Evolutionary conservation across 1,284 basidiomycete species (phyloP), one percentile per base, ranked within the genome.

Genomic region (Sporisorium scitamineum): DNA sequence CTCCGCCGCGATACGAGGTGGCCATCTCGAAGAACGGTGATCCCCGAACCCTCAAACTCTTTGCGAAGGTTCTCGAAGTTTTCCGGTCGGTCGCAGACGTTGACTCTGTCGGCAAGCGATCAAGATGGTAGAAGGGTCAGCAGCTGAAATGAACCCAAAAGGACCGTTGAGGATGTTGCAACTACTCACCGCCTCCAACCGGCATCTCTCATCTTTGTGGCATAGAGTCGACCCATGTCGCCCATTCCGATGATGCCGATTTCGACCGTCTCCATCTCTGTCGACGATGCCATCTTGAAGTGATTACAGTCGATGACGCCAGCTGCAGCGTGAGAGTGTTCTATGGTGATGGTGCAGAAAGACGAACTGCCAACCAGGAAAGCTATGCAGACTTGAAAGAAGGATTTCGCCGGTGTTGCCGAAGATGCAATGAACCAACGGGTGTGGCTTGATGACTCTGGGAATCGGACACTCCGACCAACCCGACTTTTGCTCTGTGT

Each of bases 201-300:
- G 2, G 91, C 94, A 10, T 88, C 88, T 9, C 90, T 89, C 37
- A 98, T 88, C 44, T 88, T 86, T 41, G 89, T 89, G 0, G 95
- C 94, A 85, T 98, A 99, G 92, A 99, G 93, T 78, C 89, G 89
- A 5, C 96, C 96, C 96, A 98, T 99, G 69, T 94, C 85, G 34
- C 85, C 87, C 85, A 87, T 87, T 8, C 87, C 87, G 50, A 87
- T 87, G 74, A 87, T 82, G 31, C 87, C 87, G 53, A 86, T 78
- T 58, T 83, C 69, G 57, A 86, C 45, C 10, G 54, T 54, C 1
- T 69, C 70, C 75, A 70, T 72, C 45, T 80, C 79, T 20, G 61
- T 42, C 29, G 59, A 34, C 13, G 63, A 60, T 10, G 59, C 29
- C 67, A 70, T 70, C 22, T 24, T 59, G 59, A 32, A 2, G 9